These are phyloP conservation scores for Curvularia lunata DNA, from an alignment of 2,329 filamentous ascomycete species.

Conservation along the genomic window DNA sequence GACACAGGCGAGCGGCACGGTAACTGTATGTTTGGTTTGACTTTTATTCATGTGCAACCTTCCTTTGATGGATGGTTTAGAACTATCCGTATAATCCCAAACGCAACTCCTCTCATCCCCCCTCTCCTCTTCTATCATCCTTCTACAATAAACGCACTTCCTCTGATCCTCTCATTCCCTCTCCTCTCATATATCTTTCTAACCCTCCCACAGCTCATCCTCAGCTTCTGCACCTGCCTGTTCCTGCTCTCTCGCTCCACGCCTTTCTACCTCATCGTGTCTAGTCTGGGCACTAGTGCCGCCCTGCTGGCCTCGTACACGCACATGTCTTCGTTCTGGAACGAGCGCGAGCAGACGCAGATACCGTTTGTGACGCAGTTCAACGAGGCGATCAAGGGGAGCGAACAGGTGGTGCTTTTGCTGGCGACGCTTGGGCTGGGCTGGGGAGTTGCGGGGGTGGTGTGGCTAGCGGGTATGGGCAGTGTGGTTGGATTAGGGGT, in stretches of 20 bases:
- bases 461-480: conserved; percentile 22
- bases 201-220: neutral
- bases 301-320: conserved; percentile 23
- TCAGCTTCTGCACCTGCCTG: conserved; percentile 26
- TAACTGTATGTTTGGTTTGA: too few species aligned
- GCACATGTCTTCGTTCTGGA: conserved; percentile 46
- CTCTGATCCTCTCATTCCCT: too few species aligned
- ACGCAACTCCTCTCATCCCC: too few species aligned
- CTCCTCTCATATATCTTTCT: too few species aligned
- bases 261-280: too few species aligned
- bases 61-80: too few species aligned
- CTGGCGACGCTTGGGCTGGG: conserved; percentile 28
- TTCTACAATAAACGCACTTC: too few species aligned
- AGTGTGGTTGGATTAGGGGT: conserved; percentile 12
- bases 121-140: too few species aligned
- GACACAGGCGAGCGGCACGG: conserved; percentile 44
- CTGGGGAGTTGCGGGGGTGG: conserved; percentile 29
- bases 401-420: conserved; percentile 35
- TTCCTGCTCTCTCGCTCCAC: conserved; percentile 26
- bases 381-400: conserved; percentile 47
- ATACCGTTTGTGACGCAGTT: conserved; percentile 47
- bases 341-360: conserved; percentile 37
- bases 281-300: conserved; percentile 19
- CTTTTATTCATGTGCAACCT: too few species aligned
- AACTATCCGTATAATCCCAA: too few species aligned